A percentile compares a stretch with the other conserved stretches of the same genome.
Evolutionary conservation across 2,329 filamentous ascomycete genomes (phyloP).

Genomic region (Annulohypoxylon truncatum): DNA sequence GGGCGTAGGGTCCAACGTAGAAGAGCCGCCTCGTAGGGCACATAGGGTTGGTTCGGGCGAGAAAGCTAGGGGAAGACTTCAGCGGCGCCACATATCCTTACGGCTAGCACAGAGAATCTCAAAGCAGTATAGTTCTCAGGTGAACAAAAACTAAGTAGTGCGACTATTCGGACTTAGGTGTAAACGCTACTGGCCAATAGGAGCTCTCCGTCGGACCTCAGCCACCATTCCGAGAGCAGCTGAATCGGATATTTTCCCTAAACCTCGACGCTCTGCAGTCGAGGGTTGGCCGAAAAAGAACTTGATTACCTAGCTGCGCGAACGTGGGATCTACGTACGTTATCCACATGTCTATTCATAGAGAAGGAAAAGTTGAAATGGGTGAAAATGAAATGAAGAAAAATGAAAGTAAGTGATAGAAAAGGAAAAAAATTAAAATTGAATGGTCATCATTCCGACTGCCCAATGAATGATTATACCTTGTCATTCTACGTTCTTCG

Average conservation of each 20-base stretch:
- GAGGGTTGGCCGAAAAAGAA: conserved; percentile 27
- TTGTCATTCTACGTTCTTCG: conserved; percentile 24
- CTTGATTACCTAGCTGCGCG: conserved; percentile 15
- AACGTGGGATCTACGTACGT: conserved; percentile 30
- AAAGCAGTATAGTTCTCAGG: conserved; percentile 46
- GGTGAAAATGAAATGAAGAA: not conserved
- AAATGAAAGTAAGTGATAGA: conserved; percentile 5
- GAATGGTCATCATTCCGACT: conserved; percentile 3
- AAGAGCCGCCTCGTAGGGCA: conserved; percentile 34
- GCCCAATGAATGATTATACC: not conserved
- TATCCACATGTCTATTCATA: conserved; percentile 21
- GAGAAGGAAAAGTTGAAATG: conserved; percentile 17
- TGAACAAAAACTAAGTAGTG: conserved; percentile 32
- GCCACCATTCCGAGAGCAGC: conserved; percentile 38
- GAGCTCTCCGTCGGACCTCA: conserved; percentile 12
- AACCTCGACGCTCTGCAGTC: conserved; percentile 12
- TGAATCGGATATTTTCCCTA: conserved; percentile 40
- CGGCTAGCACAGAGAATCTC: conserved; percentile 42
- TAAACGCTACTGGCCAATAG: conserved; percentile 33
- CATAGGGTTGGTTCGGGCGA: conserved; percentile 33
- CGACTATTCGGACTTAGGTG: conserved; percentile 31
- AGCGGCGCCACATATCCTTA: conserved; percentile 49
- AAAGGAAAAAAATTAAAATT: conserved; percentile 11
- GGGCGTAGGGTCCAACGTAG: conserved; percentile 33
- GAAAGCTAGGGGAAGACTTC: conserved; percentile 42